These are phyloP conservation scores for Phalaenopsis equestris DNA, from an alignment of 106 monocot genomes.

Conservation along the genomic window DNA sequence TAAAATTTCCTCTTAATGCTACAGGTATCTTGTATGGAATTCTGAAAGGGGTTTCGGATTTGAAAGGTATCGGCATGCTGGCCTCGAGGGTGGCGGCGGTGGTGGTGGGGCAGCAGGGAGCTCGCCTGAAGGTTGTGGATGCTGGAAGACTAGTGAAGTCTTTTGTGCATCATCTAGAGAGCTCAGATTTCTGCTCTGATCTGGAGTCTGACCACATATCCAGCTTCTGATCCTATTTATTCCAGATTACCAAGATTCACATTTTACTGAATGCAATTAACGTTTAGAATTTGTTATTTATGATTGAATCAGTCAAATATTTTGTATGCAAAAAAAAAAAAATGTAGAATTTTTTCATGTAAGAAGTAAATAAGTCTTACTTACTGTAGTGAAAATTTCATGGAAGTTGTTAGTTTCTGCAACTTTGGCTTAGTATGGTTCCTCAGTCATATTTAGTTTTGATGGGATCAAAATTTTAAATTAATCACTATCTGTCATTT, in stretches of 20 bases:
- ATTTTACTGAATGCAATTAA: background rate
- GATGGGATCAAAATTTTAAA: too few relatives aligned
- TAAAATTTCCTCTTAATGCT: background rate
- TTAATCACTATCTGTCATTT: too few relatives aligned
- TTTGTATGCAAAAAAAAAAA: background rate
- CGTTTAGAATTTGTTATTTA: background rate
- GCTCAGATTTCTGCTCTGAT: slow-evolving; percentile 36
- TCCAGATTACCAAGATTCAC: slow-evolving; percentile 8
- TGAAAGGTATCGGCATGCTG: slow-evolving; percentile 77
- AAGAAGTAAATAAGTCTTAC: too few relatives aligned
- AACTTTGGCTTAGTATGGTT: too few relatives aligned
- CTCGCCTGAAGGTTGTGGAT: slow-evolving; percentile 72
- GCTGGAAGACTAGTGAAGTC: slow-evolving; percentile 51
- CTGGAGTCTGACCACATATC: slow-evolving; percentile 23
- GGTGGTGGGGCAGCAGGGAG: slow-evolving; percentile 88
- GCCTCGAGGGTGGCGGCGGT: slow-evolving; percentile 83
- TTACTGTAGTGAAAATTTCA: too few relatives aligned
- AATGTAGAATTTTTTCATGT: too few relatives aligned
- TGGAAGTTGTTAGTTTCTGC: too few relatives aligned
- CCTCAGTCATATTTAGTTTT: too few relatives aligned
- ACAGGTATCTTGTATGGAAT: slow-evolving; percentile 68
- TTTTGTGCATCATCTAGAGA: slow-evolving; percentile 50
- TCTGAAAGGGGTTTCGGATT: slow-evolving; percentile 65
- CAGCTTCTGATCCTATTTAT: slow-evolving; percentile 2
- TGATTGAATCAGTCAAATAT: background rate